Evolutionary conservation across 768 basidiomycete species (phyloP), one percentile per base, ranked within the genome.

Genomic region (Dacryopinax primogenitus): DNA sequence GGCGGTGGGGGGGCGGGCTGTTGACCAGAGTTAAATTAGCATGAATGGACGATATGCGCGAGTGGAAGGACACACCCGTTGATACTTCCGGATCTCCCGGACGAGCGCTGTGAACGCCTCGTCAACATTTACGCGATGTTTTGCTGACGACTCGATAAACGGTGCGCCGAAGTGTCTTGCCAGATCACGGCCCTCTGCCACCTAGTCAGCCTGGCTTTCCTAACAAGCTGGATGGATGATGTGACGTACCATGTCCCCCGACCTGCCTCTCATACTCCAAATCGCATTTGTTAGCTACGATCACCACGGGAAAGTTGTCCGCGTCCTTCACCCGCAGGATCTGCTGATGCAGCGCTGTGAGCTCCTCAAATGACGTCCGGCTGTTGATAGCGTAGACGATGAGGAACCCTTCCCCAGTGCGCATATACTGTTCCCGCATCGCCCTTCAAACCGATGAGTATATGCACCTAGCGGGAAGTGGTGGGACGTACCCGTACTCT

Each of bases 371-470:
- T 21, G 77, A 78, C 68, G 74, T 75, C 62, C 77, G 70, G 39
- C 76, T 77, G 34, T 78, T 79, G 67, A 81, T 79, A 44, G 74
- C 75, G 70, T 80, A 81, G 33, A 81, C 79, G 26, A 81, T 73
- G 18, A 81, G 71, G 73, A 81, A 81, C 0, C 79, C 79, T 41
- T 77, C 74, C 15, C 79, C 77, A 67, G 78, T 78, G 34, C 78
- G 71, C 78, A 79, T 80, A 71, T 79, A 80, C 69, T 81, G 80
- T 66, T 81, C 79, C n/a, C 80, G 72, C 79, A 81, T 80, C 0
- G 80, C 80, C 21, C 76, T 77, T 69, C 12, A 28, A 23, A 67
- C 36, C 34, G 12, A 13, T 35, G 16, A 16, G 12, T 33, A 13
- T 45, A 18, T 9, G 30, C 18, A 18, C 23, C 41, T 6, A 4